Conservation (phyloP, 768 basidiomycete species). For the Symmetrospora coprosmae region DNA sequence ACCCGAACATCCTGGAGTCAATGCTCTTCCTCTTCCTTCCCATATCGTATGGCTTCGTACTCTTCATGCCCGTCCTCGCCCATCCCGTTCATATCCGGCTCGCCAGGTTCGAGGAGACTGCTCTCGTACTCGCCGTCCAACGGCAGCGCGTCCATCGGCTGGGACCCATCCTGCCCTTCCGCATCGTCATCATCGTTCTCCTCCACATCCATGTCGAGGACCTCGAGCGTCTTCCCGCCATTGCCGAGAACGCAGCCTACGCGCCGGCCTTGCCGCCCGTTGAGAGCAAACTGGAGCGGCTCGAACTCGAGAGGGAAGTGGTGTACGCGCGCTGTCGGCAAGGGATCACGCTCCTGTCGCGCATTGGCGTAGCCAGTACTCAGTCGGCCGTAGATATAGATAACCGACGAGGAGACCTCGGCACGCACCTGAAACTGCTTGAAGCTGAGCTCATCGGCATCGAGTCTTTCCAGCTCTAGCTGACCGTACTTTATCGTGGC, state of each 20-base stretch:
- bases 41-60: no score
- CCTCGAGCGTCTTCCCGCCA: slow-evolving; percentile 43
- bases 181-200: slow-evolving; percentile 38
- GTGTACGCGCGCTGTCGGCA: slow-evolving; percentile 1
- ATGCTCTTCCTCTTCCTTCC: slow-evolving; percentile 38
- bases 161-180: slow-evolving; percentile 42
- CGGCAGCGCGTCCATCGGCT: no score
- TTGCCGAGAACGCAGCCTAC: slow-evolving; percentile 33
- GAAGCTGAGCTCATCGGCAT: not conserved
- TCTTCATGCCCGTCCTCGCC: not conserved
- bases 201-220: slow-evolving; percentile 41
- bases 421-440: no score
- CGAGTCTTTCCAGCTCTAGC: not conserved
- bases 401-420: no score
- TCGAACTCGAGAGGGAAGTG: slow-evolving; percentile 3
- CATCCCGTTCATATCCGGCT: not conserved
- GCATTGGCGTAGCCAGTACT: no score
- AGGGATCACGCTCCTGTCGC: not conserved
- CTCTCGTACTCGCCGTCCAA: no score
- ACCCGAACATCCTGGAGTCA: slow-evolving; percentile 53
- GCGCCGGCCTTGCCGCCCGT: slow-evolving; percentile 16
- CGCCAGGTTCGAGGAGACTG: no score
- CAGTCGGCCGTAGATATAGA: no score
- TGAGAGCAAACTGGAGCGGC: slow-evolving; percentile 18
- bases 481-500: not conserved